A percentile compares a stretch with the other conserved stretches of the same genome.
Conservation (phyloP, 345 rosid genomes). For the Tarenaya hassleriana region DNA sequence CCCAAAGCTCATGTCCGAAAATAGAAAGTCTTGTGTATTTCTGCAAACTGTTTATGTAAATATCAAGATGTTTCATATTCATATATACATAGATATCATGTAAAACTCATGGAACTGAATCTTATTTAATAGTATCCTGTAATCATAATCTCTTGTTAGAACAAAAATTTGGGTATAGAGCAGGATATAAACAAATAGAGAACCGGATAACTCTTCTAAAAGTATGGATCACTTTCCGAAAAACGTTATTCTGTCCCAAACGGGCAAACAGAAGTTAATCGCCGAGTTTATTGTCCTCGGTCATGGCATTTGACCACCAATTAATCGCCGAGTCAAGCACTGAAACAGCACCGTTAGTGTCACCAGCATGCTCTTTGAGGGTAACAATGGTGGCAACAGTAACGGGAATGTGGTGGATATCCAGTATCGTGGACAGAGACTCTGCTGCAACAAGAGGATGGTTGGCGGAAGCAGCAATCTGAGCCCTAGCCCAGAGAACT, state of each 20-base stretch:
- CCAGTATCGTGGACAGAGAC: constrained; percentile 61
- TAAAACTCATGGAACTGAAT: no score
- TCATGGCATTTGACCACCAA: constrained; percentile 93
- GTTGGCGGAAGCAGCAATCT: constrained; percentile 82
- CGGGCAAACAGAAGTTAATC: no score
- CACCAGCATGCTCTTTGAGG: constrained; percentile 89
- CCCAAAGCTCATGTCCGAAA: constrained; percentile 37
- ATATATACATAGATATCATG: no score
- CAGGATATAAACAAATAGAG: no score
- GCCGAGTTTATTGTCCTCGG: constrained; percentile 58
- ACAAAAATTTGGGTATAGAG: no score
- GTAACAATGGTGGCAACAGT: constrained; percentile 86
- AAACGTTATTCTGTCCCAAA: no score
- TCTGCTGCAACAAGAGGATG: constrained; percentile 80
- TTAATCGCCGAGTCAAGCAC: constrained; percentile 72
- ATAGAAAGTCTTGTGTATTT: constrained; percentile 12
- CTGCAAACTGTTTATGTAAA: background rate
- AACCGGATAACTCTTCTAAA: no score
- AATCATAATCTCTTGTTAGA: no score
- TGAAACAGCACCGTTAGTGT: constrained; percentile 65
- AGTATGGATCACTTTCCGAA: no score
- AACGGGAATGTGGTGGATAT: constrained; percentile 88
- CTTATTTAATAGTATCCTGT: no score
- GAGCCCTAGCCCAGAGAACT: constrained; percentile 84
- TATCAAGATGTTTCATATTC: no score